Conservation (phyloP, 176 grass and related monocot genomes). For the Aegilops speltoides region DNA sequence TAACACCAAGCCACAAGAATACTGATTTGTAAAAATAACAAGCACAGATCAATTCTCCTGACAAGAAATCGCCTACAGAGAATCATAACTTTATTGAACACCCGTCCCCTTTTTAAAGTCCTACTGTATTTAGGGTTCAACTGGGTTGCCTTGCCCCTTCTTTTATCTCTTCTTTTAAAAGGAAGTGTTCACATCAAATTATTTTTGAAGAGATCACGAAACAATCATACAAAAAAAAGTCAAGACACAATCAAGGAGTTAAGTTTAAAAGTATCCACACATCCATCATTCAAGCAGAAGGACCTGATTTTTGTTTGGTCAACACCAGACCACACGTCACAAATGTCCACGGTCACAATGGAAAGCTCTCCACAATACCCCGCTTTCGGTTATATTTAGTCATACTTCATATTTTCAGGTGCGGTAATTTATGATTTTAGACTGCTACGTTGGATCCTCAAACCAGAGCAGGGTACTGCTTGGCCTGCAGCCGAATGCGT, state of each 20-base stretch:
- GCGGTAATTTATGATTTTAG: slow-evolving; percentile 18
- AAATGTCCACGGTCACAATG: slow-evolving; percentile 6
- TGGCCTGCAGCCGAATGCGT: slow-evolving; percentile 66
- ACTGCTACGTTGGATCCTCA: slow-evolving; percentile 34
- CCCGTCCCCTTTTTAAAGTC: too few relatives aligned
- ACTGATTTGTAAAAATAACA: too few relatives aligned
- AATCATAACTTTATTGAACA: too few relatives aligned
- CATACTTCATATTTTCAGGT: slow-evolving; percentile 32
- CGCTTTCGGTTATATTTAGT: slow-evolving; percentile 16
- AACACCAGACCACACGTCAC: not conserved
- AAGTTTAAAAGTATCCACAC: slow-evolving; percentile 13
- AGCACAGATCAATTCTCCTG: too few relatives aligned
- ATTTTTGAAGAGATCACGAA: not conserved
- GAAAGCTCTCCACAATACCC: slow-evolving; percentile 11
- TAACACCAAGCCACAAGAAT: not conserved
- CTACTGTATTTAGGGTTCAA: too few relatives aligned
- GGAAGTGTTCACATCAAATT: too few relatives aligned
- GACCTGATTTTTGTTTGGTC: slow-evolving; percentile 4
- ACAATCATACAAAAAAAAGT: not conserved
- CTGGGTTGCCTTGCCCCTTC: too few relatives aligned
- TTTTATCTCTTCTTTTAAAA: too few relatives aligned
- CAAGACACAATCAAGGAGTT: not conserved
- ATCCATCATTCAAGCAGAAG: slow-evolving; percentile 12
- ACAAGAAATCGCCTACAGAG: too few relatives aligned
- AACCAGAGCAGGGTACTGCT: slow-evolving; percentile 69